These are phyloP conservation scores for Populus trichocarpa DNA, from an alignment of 441 rosid genomes.

Conservation along the genomic window DNA sequence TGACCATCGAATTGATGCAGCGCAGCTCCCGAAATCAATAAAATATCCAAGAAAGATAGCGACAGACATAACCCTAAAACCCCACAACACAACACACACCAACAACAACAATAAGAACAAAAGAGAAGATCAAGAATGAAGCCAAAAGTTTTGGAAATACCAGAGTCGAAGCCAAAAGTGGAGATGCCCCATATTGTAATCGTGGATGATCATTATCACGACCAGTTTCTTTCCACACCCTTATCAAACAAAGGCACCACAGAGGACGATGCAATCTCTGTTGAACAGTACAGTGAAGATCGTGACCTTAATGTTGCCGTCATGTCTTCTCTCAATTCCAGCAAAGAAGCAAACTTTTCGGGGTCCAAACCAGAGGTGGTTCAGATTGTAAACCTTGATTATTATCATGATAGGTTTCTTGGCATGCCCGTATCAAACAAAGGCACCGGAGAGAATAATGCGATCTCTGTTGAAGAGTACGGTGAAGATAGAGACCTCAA, in stretches of 20 bases:
- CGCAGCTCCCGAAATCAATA: not conserved
- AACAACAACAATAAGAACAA: not conserved
- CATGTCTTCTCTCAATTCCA: not conserved
- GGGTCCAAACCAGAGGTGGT: not conserved
- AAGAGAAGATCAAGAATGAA: not conserved
- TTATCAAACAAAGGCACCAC: slow-evolving; percentile 6
- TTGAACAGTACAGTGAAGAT: slow-evolving; percentile 17
- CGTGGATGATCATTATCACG: not conserved
- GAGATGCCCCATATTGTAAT: slow-evolving; percentile 1
- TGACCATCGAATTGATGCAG: not conserved
- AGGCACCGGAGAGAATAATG: slow-evolving; percentile 5
- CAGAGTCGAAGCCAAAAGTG: not conserved
- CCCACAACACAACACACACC: not conserved
- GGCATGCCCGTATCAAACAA: slow-evolving; percentile 1
- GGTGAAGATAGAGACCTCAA: slow-evolving; percentile 14
- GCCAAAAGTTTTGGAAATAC: not conserved
- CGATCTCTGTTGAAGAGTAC: slow-evolving; percentile 18
- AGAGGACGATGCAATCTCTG: slow-evolving; percentile 8
- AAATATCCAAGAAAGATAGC: not conserved
- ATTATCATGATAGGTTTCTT: not conserved
- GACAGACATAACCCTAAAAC: not conserved
- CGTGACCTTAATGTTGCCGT: not conserved
- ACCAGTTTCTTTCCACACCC: slow-evolving; percentile 1
- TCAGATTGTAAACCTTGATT: slow-evolving; percentile 11
- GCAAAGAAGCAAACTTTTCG: not conserved